phyloP scores from a whole-genome alignment of 108 stramenopile species.

The Phaeodactylum tricornutum region DNA sequence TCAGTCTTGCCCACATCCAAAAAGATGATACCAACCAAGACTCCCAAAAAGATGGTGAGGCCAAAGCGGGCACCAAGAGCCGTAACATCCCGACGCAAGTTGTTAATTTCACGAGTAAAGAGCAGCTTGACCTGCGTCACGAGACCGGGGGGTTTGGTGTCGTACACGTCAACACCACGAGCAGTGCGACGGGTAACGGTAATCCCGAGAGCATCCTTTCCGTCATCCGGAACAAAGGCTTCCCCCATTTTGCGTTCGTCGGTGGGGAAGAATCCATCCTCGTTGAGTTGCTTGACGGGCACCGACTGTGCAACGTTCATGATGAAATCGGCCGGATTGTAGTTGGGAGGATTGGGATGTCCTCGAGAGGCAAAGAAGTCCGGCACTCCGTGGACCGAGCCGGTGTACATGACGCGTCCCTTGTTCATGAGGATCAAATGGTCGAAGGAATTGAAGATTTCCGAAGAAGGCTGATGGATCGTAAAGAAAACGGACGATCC shows the following conservation, averaged over 20 bases:
- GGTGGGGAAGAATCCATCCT: slow-evolving; percentile 37
- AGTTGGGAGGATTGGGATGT: slow-evolving; percentile 52
- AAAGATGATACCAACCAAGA: slow-evolving; percentile 68
- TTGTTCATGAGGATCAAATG: slow-evolving; percentile 63
- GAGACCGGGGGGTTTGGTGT: slow-evolving; percentile 24
- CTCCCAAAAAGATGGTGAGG: slow-evolving; percentile 40
- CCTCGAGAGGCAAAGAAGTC: slow-evolving; percentile 34
- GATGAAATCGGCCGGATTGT: slow-evolving; percentile 78
- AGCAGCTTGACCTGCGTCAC: slow-evolving; percentile 34
- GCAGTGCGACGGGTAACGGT: slow-evolving; percentile 6
- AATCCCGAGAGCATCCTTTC: slow-evolving; percentile 30
- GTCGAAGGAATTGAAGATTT: slow-evolving; percentile 77
- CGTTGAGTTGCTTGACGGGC: slow-evolving; percentile 25
- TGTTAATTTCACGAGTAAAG: slow-evolving; percentile 42
- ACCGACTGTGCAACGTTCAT: slow-evolving; percentile 53
- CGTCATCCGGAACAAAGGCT: slow-evolving; percentile 21
- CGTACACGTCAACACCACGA: neutral
- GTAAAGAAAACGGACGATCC: slow-evolving; percentile 78
- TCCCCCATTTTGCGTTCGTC: slow-evolving; percentile 28
- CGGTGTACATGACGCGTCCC: slow-evolving; percentile 65
- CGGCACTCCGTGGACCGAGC: slow-evolving; percentile 33
- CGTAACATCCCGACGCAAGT: slow-evolving; percentile 37
- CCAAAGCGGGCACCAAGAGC: slow-evolving; percentile 46
- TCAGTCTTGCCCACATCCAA: slow-evolving; percentile 39
- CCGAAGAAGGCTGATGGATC: slow-evolving; percentile 85